Conservation (phyloP, 768 basidiomycete species). For the Rhodotorula toruloides region DNA sequence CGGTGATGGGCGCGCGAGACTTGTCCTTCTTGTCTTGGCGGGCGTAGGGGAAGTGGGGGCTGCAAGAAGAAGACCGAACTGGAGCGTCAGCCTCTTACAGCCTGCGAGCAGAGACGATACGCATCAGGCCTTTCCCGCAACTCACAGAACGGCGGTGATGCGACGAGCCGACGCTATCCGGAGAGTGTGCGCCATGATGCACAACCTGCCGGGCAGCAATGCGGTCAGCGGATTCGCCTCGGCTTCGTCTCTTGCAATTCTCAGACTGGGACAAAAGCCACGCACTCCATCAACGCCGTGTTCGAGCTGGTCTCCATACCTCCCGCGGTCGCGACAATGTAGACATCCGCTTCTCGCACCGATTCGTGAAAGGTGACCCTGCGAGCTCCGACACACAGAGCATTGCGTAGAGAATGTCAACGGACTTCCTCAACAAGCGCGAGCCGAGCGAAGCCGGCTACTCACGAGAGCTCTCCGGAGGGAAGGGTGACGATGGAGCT, state of each 20-base stretch:
- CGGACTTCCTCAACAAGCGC: not conserved
- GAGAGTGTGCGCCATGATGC: conserved; percentile 97
- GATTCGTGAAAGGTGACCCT: conserved; percentile 63
- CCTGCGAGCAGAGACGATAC: not conserved
- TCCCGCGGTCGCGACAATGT: conserved; percentile 91
- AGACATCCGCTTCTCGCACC: conserved; percentile 96
- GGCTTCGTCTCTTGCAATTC: too few species aligned
- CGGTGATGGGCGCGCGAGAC: conserved; percentile 93
- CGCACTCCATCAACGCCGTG: conserved; percentile 92
- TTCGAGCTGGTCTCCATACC: conserved; percentile 62
- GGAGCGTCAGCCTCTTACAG: not conserved
- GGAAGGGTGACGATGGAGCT: conserved; percentile 79
- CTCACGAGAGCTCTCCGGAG: conserved; percentile 84
- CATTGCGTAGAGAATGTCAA: not conserved
- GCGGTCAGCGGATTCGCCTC: too few species aligned
- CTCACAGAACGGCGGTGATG: conserved; percentile 82
- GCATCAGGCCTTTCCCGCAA: not conserved
- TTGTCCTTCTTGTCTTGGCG: conserved; percentile 99
- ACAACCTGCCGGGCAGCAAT: conserved; percentile 14
- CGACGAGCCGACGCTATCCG: conserved; percentile 97
- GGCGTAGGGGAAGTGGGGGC: conserved; percentile 94
- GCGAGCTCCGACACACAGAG: not conserved
- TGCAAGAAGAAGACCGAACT: conserved; percentile 36
- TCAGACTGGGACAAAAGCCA: not conserved
- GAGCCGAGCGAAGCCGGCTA: conserved; percentile 38